Evolutionary conservation across 177 flowering plant species (phyloP).

Genomic region (Vitis hybrid): DNA sequence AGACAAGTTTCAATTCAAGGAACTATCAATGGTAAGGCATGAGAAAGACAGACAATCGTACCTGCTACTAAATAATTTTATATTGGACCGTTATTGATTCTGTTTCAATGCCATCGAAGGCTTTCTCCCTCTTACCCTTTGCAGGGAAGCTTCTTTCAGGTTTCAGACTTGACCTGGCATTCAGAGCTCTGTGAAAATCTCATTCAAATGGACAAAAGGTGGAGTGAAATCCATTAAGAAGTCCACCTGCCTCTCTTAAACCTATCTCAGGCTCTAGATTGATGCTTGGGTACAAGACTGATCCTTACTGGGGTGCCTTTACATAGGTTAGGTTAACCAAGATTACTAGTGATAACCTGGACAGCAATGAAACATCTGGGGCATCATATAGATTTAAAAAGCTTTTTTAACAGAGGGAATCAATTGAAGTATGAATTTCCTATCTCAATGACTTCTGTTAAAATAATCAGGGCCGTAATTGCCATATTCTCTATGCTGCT

Average conservation of each 20-base stretch:
- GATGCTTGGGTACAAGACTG: too few species aligned
- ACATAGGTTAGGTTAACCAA: too few species aligned
- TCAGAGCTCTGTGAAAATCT: too few species aligned
- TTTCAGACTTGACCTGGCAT: too few species aligned
- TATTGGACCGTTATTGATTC: neutral
- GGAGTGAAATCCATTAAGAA: too few species aligned
- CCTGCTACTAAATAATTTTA: neutral
- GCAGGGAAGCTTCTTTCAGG: too few species aligned
- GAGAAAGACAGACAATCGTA: neutral
- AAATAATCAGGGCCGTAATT: neutral
- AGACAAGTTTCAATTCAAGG: neutral
- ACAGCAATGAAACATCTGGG: neutral
- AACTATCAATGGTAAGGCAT: neutral
- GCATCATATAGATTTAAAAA: neutral
- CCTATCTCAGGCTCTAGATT: too few species aligned
- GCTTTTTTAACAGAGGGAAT: neutral
- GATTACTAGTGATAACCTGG: neutral
- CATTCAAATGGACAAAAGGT: too few species aligned
- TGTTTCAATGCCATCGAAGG: neutral
- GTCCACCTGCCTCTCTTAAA: too few species aligned
- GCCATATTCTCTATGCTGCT: neutral
- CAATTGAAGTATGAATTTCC: neutral
- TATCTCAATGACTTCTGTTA: neutral
- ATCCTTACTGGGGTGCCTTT: too few species aligned
- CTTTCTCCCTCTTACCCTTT: neutral